These are phyloP conservation scores for Fonsecaea nubica DNA, from an alignment of 2,329 filamentous ascomycete species.

Conservation along the genomic window DNA sequence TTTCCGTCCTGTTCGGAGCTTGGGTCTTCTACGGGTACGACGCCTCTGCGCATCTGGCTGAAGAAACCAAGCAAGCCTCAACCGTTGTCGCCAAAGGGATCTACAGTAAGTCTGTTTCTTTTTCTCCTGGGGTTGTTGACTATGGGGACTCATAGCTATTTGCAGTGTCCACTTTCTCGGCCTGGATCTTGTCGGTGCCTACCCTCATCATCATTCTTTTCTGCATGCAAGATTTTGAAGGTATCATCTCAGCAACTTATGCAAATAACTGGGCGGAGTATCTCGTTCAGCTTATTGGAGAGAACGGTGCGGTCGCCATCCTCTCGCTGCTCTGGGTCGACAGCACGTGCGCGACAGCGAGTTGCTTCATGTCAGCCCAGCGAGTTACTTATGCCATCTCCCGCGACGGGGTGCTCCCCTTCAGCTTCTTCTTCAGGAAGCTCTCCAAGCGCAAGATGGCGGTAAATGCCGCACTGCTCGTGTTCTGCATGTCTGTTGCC, in stretches of 20 bases:
- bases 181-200: conserved; percentile 49
- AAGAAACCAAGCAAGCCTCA: conserved; percentile 49
- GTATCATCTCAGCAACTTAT: conserved; percentile 46
- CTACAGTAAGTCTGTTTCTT: conserved; percentile 38
- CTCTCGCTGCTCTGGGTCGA: conserved; percentile 49
- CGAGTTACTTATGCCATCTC: conserved; percentile 52
- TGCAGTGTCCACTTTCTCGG: conserved; percentile 44
- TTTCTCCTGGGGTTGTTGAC: background rate
- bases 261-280: conserved; percentile 52
- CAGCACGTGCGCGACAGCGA: conserved; percentile 48
- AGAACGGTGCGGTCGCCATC: conserved; percentile 46
- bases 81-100: conserved; percentile 50
- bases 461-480: conserved; percentile 47
- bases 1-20: conserved; percentile 47
- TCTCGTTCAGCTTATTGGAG: conserved; percentile 48
- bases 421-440: conserved; percentile 45
- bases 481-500: conserved; percentile 44
- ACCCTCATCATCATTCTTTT: conserved; percentile 51
- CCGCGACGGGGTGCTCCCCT: conserved; percentile 50
- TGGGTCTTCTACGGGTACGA: conserved; percentile 47
- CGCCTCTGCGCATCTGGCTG: conserved; percentile 46
- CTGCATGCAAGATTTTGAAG: conserved; percentile 51
- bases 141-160: background rate
- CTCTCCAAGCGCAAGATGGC: conserved; percentile 47
- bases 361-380: conserved; percentile 50